Evolutionary conservation across 805 yeast genomes (phyloP).

Genomic region (Vanderwaltozyma yarrowii): DNA sequence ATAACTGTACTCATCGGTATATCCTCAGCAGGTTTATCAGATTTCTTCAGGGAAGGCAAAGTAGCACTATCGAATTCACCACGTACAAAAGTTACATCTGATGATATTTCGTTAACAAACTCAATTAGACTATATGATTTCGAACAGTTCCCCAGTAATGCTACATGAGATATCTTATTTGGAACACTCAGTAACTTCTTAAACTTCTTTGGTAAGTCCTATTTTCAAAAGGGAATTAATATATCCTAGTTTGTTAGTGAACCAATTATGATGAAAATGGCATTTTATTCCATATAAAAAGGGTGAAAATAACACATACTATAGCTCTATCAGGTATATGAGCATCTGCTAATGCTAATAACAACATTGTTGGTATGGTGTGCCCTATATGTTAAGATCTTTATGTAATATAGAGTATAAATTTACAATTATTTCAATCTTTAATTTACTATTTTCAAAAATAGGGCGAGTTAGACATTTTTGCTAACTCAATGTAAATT

Average conservation of each 20-base stretch:
- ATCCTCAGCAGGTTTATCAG: conserved; percentile 6
- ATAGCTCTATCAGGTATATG: conserved; percentile 81
- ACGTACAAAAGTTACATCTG: conserved; percentile 63
- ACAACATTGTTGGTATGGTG: conserved; percentile 37
- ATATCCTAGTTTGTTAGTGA: not conserved
- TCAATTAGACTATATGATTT: conserved; percentile 52
- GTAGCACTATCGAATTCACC: conserved; percentile 67
- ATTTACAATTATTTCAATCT: too few relatives aligned
- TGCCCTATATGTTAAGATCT: not conserved
- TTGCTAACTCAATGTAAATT: too few relatives aligned
- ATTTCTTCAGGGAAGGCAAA: conserved; percentile 11
- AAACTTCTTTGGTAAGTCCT: conserved; percentile 48
- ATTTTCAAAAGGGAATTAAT: not conserved
- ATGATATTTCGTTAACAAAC: conserved; percentile 57
- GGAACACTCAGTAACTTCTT: conserved; percentile 62
- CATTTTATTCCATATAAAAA: not conserved
- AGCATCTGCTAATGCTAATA: conserved; percentile 80
- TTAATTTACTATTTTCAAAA: too few relatives aligned
- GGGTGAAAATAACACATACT: conserved; percentile 29
- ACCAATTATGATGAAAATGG: not conserved
- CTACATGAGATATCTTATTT: conserved; percentile 75
- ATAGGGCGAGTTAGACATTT: too few relatives aligned
- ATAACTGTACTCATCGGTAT: conserved; percentile 59
- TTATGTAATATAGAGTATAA: too few relatives aligned
- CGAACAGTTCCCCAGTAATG: conserved; percentile 77